Percentiles rank a stretch among this genome's conserved stretches.
These are phyloP conservation scores for Myxozyma sirexii DNA, from an alignment of 805 yeast genomes.

Conservation along the genomic window DNA sequence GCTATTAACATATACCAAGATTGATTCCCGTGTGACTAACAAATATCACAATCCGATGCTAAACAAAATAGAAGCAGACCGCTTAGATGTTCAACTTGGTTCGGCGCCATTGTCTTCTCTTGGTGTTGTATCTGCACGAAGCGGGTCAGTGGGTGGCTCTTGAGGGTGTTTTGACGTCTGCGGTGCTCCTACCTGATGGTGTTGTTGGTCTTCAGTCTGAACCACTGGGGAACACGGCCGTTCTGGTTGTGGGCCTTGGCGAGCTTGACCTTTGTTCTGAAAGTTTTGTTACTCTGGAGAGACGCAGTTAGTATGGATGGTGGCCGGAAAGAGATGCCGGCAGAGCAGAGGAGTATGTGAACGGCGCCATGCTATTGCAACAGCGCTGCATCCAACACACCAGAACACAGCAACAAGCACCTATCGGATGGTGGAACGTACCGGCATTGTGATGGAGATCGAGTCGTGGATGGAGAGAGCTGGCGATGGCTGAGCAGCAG, in stretches of 20 bases:
- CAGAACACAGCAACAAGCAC: no score
- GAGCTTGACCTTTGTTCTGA: slow-evolving; percentile 96
- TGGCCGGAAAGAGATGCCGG: neutral
- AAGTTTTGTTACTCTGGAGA: slow-evolving; percentile 71
- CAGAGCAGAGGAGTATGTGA: no score
- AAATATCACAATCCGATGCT: neutral
- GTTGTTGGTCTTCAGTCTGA: slow-evolving; percentile 98
- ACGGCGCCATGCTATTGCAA: no score
- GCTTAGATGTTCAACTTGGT: slow-evolving; percentile 93
- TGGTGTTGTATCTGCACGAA: slow-evolving; percentile 84
- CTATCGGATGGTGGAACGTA: no score
- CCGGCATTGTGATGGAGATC: slow-evolving; percentile 16
- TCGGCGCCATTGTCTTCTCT: slow-evolving; percentile 99
- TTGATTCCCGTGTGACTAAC: neutral
- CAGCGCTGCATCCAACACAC: no score
- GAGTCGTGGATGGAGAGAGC: neutral
- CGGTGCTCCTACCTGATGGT: slow-evolving; percentile 60
- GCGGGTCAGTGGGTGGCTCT: no score
- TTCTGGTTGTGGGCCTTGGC: slow-evolving; percentile 98
- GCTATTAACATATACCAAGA: neutral
- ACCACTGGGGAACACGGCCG: slow-evolving; percentile 99
- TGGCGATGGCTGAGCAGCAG: neutral
- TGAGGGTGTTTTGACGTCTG: neutral
- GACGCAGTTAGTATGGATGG: neutral
- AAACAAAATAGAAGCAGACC: neutral